Evolutionary conservation across 345 rosid genomes (phyloP), one percentile per base, ranked within the genome.

Genomic region (Geranium rotundifolium): DNA sequence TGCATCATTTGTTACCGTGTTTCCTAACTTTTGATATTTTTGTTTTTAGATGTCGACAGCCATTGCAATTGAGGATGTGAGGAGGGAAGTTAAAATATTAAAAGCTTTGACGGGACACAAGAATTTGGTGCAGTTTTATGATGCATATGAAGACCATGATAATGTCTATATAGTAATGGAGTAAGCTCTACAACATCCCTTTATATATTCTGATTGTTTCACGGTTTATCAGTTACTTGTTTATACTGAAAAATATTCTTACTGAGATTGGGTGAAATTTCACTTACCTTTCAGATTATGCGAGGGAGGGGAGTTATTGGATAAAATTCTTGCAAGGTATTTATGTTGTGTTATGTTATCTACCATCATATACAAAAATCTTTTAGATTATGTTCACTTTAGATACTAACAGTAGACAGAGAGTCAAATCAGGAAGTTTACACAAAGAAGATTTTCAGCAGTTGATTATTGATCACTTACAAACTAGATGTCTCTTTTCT

Each of bases 281-380:
- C n/a, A 57, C 66, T 72, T 30, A 19, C 64, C 50, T 34, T 64
- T 67, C 79, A 93, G 99, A 82, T 69, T 90, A 65, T 93, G 99
- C 67, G 95, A 84, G 82, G 99, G 99, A 69, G 99, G 99, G 59
- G 99, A 93, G 80, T 97, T 93, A 59, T 71, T 93, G 57, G 97
- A 93, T 78, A 90, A 95, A 75, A 90, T 93, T 75, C 97, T 93
- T 72, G 80, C 99, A 17, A 93, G 99, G 99, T 93, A 69, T 29
- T 67, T 23, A 2, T 23, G 27, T 31, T 1, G 59, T 29, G 30
- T 23, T 59, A n/a, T 56, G 6, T n/a, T 55, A 14, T 46, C 3
- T 46, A 46, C 52, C 52, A 46, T 16, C 12, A 14, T 2, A 46
- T 14, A 46, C 16, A 7, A 46, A 46, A 46, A 46, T 23, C 13